phyloP scores from a whole-genome alignment of 225 moss, liverwort and hornwort species.

The Sphagnum contortum region DNA sequence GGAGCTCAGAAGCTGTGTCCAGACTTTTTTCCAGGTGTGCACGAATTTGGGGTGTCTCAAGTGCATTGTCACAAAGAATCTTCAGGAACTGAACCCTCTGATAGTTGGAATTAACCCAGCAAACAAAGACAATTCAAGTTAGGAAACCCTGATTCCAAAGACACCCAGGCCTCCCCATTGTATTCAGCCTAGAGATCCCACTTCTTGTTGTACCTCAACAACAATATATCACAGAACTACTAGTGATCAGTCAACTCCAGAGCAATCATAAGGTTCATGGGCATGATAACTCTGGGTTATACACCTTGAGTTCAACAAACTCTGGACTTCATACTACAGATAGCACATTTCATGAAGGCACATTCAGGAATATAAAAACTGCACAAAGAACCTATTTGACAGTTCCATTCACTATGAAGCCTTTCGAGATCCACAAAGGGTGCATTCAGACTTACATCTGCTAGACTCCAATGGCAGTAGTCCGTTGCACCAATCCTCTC shows the following conservation, averaged over 20 bases:
- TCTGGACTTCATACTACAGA: too few species aligned
- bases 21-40: slow-evolving; percentile 67
- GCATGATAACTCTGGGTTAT: too few species aligned
- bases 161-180: background rate
- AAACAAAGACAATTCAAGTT: slow-evolving; percentile 4
- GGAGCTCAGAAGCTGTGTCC: slow-evolving; percentile 61
- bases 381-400: too few species aligned
- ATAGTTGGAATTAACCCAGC: slow-evolving; percentile 1
- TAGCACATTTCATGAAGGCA: too few species aligned
- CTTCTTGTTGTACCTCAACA: too few species aligned
- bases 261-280: too few species aligned
- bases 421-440: too few species aligned
- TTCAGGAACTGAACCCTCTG: slow-evolving; percentile 79
- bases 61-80: slow-evolving; percentile 73
- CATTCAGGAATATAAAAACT: too few species aligned
- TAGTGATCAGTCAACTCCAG: too few species aligned
- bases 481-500: slow-evolving; percentile 68
- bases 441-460: slow-evolving; percentile 42
- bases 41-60: slow-evolving; percentile 67
- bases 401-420: too few species aligned
- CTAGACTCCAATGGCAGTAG: slow-evolving; percentile 76
- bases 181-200: background rate
- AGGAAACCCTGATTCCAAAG: background rate
- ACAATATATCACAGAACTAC: too few species aligned
- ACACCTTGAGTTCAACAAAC: too few species aligned